Evolutionary conservation across 345 rosid genomes (phyloP), one percentile per base, ranked within the genome.

Genomic region (Chamaenerion angustifolium): DNA sequence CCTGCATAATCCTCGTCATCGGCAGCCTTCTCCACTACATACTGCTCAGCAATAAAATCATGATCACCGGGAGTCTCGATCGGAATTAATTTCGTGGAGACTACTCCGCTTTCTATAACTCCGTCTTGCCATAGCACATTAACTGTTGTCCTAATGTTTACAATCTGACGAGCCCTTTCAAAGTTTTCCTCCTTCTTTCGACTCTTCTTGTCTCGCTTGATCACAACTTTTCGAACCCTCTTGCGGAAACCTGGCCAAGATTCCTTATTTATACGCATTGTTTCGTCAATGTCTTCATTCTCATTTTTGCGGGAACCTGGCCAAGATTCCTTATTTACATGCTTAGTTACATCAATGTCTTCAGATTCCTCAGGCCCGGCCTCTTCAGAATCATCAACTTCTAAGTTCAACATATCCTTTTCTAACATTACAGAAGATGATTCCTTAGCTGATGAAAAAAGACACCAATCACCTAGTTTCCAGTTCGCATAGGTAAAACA

Each of bases 21-120:
- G 11, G 81, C 64, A 16, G 79, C 75, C 64, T 85, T 88, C 74
- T 93, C 98, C 65, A 90, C 87, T 59, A 86, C 98, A 71, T 86
- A 83, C 59, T 90, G 83, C 64, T 86, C 98, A 9, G 94, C 60
- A 55, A 82, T 79, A 72, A 88, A 93, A 74, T 93, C 99, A 55
- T 88, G 97, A 75, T 93, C 96, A 64, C 96, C 97, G 48, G 95
- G 99, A 51, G 79, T 93, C 69, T 88, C 96, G 59, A 93, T 77
- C 51, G 99, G 95, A 71, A 85, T 76, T 77, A 88, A 61, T 42
- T 64, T 65, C 31, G 66, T 79, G 40, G 92, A 76, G 56, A 67
- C 70, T 53, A 83, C 58, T 35, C 76, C 74, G 50, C 19, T 21
- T 61, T 76, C 94, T 52, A 59, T 58, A 23, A 68, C 75, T 52